Percentiles rank a stretch among this genome's conserved stretches.
Conservation (phyloP, 108 stramenopile species). For the Fragilaria crotonensis region DNA sequence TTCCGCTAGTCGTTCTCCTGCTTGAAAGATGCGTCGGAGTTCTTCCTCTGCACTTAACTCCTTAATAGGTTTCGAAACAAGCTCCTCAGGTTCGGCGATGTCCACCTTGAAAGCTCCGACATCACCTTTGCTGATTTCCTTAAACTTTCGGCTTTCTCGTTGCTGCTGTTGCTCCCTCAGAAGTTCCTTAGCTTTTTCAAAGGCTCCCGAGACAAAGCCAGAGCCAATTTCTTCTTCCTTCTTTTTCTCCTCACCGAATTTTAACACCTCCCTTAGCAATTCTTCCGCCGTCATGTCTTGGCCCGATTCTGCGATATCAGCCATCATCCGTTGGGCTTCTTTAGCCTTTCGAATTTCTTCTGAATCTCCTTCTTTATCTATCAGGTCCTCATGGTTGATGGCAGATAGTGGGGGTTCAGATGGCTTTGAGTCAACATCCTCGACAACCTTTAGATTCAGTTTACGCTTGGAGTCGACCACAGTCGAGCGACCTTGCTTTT, state of each 20-base stretch:
- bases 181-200: slow-evolving; percentile 72
- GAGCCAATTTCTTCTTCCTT: slow-evolving; percentile 46
- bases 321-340: slow-evolving; percentile 25
- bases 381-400: not conserved
- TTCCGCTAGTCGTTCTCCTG: slow-evolving; percentile 58
- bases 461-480: not conserved
- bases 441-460: slow-evolving; percentile 3
- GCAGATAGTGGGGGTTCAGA: not conserved
- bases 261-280: slow-evolving; percentile 50
- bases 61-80: slow-evolving; percentile 1
- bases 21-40: slow-evolving; percentile 61
- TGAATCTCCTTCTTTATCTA: not conserved
- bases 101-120: not conserved
- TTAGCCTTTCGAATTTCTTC: slow-evolving; percentile 1
- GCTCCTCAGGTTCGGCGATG: slow-evolving; percentile 1
- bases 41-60: slow-evolving; percentile 47
- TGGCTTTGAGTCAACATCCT: not conserved
- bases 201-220: slow-evolving; percentile 78
- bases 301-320: slow-evolving; percentile 37
- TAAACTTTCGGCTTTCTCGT: slow-evolving; percentile 8
- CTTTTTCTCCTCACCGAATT: slow-evolving; percentile 69
- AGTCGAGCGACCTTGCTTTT: not conserved
- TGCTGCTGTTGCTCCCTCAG: slow-evolving; percentile 29
- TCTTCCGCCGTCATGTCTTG: slow-evolving; percentile 69
- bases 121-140: slow-evolving; percentile 7